A percentile compares a stretch with the other conserved stretches of the same genome.
These are phyloP conservation scores for Ophidiomyces ophidiicola DNA, from an alignment of 2,329 filamentous ascomycete species.

Conservation along the genomic window DNA sequence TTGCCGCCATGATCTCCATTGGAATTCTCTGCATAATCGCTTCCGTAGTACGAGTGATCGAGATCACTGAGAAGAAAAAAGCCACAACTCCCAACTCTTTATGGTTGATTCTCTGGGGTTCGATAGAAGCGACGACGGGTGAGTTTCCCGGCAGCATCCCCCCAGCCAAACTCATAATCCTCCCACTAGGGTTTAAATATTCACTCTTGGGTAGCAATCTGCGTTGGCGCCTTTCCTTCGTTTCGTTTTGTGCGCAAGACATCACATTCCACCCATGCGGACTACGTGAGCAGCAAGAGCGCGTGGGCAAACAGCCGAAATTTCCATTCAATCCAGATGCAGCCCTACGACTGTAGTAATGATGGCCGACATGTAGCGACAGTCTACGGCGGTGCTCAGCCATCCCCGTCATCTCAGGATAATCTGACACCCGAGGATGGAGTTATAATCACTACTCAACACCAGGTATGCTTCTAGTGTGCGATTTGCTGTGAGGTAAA, in stretches of 20 bases:
- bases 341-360: not conserved
- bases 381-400: not conserved
- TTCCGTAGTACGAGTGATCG: conserved; percentile 22
- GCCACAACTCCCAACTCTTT: conserved; percentile 17
- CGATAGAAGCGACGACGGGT: conserved; percentile 29
- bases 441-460: conserved; percentile 5
- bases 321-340: conserved; percentile 6
- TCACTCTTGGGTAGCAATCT: conserved; percentile 4
- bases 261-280: not conserved
- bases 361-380: not conserved
- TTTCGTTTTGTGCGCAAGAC: conserved; percentile 6
- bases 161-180: not conserved
- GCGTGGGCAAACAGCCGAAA: conserved; percentile 1
- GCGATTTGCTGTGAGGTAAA: not conserved
- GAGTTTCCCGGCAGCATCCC: conserved; percentile 4
- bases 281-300: not conserved
- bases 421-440: conserved; percentile 5
- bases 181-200: not conserved
- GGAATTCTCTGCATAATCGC: conserved; percentile 21
- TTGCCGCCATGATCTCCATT: conserved; percentile 22
- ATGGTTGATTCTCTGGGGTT: conserved; percentile 29
- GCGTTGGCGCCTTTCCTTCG: conserved; percentile 8
- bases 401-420: conserved; percentile 6
- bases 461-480: conserved; percentile 1
- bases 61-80: conserved; percentile 22